phyloP scores from a whole-genome alignment of 169 alveolate species.

The Eimeria praecox region DNA sequence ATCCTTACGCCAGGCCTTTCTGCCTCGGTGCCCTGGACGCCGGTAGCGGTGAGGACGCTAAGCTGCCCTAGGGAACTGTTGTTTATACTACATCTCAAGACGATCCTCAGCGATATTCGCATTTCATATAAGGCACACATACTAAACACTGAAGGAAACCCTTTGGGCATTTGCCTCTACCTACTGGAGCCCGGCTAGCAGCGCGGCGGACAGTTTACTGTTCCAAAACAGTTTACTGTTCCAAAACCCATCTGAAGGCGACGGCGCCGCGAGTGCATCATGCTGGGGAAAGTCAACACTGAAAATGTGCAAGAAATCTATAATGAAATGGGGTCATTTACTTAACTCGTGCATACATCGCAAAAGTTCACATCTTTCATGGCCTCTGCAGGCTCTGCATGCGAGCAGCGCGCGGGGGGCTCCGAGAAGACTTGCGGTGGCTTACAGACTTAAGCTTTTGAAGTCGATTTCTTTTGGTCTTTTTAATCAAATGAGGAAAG shows the following conservation, averaged over 20 bases:
- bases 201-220: background rate
- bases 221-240: background rate
- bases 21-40: background rate
- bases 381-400: background rate
- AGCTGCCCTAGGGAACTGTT: too few relatives aligned
- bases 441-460: background rate
- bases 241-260: background rate
- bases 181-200: background rate
- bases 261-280: background rate
- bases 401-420: slow-evolving; percentile 55
- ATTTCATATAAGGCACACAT: too few relatives aligned
- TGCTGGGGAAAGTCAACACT: background rate
- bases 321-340: background rate
- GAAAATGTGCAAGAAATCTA: background rate
- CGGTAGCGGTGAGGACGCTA: too few relatives aligned
- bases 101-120: too few relatives aligned
- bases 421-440: background rate
- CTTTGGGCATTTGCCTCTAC: background rate
- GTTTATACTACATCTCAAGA: too few relatives aligned
- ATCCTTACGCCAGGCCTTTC: background rate
- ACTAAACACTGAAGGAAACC: too few relatives aligned
- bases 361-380: background rate
- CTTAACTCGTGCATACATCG: background rate
- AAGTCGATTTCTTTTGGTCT: background rate
- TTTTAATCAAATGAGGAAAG: background rate